Evolutionary conservation across 2,329 filamentous ascomycete genomes (phyloP), one percentile per base, ranked within the genome.

Genomic region (Zymoseptoria tritici): DNA sequence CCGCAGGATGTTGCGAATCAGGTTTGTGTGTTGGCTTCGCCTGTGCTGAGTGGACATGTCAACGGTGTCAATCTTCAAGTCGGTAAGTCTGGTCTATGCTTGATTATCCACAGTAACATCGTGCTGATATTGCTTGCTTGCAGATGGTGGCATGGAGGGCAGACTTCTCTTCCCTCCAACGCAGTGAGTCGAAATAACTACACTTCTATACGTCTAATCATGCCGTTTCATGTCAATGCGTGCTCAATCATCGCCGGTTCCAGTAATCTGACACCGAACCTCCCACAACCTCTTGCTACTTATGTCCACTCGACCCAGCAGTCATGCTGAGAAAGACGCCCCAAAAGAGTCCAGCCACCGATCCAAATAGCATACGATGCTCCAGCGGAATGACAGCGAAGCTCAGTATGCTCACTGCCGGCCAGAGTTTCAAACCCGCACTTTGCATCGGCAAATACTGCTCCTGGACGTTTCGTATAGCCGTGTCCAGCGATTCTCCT

Each of bases 401-500:
- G 77, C 89, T 89, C 62, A 89, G 70, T 19, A 88, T 70, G 63
- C 85, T 88, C 21, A 92, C 85, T 2, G 81, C 67, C 1, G 89
- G 89, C 83, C 89, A 91, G 60, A 92, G 78, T 69, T 83, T 86
- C 75, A 87, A 85, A 1, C 90, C 87, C 0, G 91, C 90, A 52
- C 77, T 69, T 66, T 90, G 78, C 58, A 93, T 79, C 0, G 80
- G 79, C 68, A 67, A 70, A 57, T 72, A 72, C 24, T 68, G 59
- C 49, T 59, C 58, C n/a, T 57, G 53, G 8, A 70, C 60, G 36
- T 68, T 63, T 49, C 62, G 56, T n/a, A 66, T 56, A n/a, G 57
- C 57, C 3, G 49, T 21, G 9, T 60, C 58, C 29, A 61, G 49
- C 8, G 63, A 58, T 46, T 71, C 60, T 8, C 72, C 72, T 21